A percentile compares a stretch with the other conserved stretches of the same genome.
phyloP scores from a whole-genome alignment of 2,329 filamentous ascomycete species.

The Lasiodiplodia gonubiensis region DNA sequence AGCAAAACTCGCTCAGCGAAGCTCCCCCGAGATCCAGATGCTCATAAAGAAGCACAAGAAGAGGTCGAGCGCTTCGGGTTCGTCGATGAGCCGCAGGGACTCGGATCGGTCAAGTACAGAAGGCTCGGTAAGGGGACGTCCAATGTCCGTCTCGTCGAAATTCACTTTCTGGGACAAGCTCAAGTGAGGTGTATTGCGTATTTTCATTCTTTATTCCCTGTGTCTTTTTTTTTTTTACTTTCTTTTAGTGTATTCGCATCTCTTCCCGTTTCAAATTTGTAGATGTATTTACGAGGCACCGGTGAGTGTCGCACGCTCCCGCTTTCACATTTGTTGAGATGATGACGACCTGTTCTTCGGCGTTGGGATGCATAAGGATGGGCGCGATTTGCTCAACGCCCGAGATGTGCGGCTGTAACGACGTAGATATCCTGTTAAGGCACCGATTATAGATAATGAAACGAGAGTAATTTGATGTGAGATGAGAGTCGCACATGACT shows the following conservation, averaged over 20 bases:
- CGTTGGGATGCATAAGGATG: background rate
- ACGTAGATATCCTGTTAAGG: background rate
- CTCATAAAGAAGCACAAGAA: conserved; percentile 18
- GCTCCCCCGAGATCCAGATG: conserved; percentile 19
- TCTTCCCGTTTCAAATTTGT: background rate
- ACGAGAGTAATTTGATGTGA: background rate
- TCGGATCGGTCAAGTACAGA: conserved; percentile 22
- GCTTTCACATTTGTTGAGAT: background rate
- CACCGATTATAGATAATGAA: background rate
- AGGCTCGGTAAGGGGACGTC: background rate
- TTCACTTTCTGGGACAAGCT: conserved; percentile 13
- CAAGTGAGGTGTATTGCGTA: background rate
- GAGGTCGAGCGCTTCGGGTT: background rate
- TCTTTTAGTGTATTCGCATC: background rate
- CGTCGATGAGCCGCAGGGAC: conserved; percentile 1
- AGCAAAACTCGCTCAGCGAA: conserved; percentile 17
- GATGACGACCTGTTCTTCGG: background rate
- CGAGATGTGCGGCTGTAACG: background rate
- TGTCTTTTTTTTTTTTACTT: background rate
- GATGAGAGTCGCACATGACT: conserved; percentile 2
- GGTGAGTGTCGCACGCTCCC: background rate
- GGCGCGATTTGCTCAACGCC: background rate
- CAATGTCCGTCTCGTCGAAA: conserved; percentile 5
- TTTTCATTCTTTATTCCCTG: background rate
- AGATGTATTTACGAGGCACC: background rate